phyloP scores from a whole-genome alignment of 352 stramenopile species.

The Pythium dissimile region DNA sequence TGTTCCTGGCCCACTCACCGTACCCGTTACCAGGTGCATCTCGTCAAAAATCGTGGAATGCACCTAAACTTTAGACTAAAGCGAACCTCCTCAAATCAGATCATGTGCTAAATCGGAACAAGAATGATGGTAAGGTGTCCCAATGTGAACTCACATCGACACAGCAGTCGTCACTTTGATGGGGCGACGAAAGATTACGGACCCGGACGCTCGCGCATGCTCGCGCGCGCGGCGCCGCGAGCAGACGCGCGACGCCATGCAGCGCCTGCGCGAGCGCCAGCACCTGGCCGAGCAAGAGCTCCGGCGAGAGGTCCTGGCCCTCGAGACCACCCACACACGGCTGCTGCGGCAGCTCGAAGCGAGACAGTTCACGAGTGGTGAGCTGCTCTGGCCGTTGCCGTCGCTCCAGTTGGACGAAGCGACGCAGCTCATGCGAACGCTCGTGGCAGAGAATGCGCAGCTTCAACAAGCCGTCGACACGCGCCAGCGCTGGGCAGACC shows the following conservation, averaged over 20 bases:
- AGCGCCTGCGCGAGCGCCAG: constrained; percentile 43
- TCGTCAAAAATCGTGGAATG: too few species aligned
- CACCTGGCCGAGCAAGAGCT: constrained; percentile 22
- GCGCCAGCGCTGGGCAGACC: constrained; percentile 42
- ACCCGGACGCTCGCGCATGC: too few species aligned
- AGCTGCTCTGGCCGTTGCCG: constrained; percentile 4
- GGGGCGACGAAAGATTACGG: too few species aligned
- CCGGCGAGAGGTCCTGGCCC: constrained; percentile 29
- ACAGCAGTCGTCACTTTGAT: too few species aligned
- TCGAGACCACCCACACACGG: constrained; percentile 28
- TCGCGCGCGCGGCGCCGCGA: constrained; percentile 21
- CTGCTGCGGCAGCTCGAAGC: constrained; percentile 21
- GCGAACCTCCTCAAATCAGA: too few species aligned
- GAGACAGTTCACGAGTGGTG: neutral
- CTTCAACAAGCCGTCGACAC: constrained; percentile 37
- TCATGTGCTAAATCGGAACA: too few species aligned
- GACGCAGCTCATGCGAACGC: constrained; percentile 5
- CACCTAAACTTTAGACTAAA: too few species aligned
- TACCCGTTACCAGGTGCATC: too few species aligned
- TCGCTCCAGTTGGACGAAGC: constrained; percentile 24
- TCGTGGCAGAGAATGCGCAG: constrained; percentile 35
- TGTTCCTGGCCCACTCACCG: too few species aligned
- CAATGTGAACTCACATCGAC: too few species aligned
- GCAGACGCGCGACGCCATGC: constrained; percentile 52
- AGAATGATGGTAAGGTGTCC: too few species aligned